Evolutionary conservation across 2,329 filamentous ascomycete species (phyloP).

Genomic region (Orbilia quercus): DNA sequence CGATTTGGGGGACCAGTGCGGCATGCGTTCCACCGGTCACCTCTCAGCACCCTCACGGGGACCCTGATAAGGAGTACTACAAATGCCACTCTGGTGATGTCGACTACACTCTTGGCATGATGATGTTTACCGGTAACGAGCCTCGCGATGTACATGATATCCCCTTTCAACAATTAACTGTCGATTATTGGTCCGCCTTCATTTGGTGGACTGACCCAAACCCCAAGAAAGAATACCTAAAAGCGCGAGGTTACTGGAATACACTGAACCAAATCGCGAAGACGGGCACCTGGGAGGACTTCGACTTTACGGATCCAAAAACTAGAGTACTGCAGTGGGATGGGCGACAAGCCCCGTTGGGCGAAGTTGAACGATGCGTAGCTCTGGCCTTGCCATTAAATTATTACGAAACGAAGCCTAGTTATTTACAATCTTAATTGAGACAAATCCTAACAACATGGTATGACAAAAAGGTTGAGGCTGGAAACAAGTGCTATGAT

Average conservation of each 20-base stretch:
- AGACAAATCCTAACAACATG: no score
- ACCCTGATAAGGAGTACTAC: constrained; percentile 63
- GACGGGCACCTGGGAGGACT: constrained; percentile 60
- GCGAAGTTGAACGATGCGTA: constrained; percentile 7
- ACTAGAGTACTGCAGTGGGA: constrained; percentile 26
- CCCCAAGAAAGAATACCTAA: constrained; percentile 60
- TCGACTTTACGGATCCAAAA: not conserved
- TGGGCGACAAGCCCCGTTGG: not conserved
- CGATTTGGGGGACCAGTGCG: constrained; percentile 60
- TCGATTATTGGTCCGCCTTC: constrained; percentile 63
- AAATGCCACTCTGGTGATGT: constrained; percentile 65
- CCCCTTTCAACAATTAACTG: constrained; percentile 61
- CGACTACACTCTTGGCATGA: constrained; percentile 63
- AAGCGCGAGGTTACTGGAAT: constrained; percentile 60
- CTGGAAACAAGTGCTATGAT: no score
- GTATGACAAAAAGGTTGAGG: no score
- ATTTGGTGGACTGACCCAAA: constrained; percentile 62
- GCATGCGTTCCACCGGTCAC: constrained; percentile 61
- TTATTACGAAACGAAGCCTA: constrained; percentile 15
- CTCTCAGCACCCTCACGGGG: constrained; percentile 60
- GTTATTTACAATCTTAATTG: not conserved
- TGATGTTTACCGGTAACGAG: constrained; percentile 60
- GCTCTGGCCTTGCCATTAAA: constrained; percentile 13
- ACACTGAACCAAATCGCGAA: constrained; percentile 60
- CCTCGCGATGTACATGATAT: constrained; percentile 63